phyloP scores from a whole-genome alignment of 306 rosid genomes.

The Delonix regia region DNA sequence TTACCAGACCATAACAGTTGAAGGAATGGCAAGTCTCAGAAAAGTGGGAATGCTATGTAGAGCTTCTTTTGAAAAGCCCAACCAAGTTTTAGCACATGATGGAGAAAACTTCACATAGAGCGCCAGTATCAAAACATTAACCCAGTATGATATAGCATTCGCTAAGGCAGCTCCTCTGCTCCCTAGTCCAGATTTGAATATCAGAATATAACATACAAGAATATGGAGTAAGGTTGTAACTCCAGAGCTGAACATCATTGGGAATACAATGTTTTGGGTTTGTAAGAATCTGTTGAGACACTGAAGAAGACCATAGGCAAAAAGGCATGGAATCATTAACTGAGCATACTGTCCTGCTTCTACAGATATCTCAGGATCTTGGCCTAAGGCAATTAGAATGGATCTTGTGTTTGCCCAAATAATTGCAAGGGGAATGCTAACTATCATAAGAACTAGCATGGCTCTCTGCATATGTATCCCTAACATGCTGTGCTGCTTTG shows the following conservation, averaged over 20 bases:
- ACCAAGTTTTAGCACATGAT: conserved; percentile 61
- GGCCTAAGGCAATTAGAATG: conserved; percentile 53
- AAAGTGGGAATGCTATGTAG: conserved; percentile 48
- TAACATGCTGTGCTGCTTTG: conserved; percentile 63
- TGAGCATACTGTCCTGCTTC: conserved; percentile 68
- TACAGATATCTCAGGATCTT: conserved; percentile 60
- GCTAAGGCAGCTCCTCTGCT: conserved; percentile 67
- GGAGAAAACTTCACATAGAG: conserved; percentile 68
- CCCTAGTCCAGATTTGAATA: conserved; percentile 64
- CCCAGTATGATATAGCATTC: conserved; percentile 64
- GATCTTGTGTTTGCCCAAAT: conserved; percentile 61
- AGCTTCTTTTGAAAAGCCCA: conserved; percentile 62
- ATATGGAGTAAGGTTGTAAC: conserved; percentile 56
- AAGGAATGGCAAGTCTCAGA: conserved; percentile 70
- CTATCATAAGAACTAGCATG: conserved; percentile 50
- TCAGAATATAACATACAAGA: conserved; percentile 55
- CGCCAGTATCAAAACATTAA: conserved; percentile 52
- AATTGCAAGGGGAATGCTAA: conserved; percentile 51
- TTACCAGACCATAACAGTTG: conserved; percentile 81
- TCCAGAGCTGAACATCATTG: conserved; percentile 63
- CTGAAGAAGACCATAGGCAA: conserved; percentile 64
- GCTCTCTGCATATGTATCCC: conserved; percentile 74
- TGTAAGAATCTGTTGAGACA: conserved; percentile 64
- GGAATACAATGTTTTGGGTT: conserved; percentile 67
- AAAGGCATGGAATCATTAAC: conserved; percentile 60